A percentile compares a stretch with the other conserved stretches of the same genome.
These are phyloP conservation scores for Sclerotinia spermophila DNA, from an alignment of 2,329 filamentous ascomycete genomes.

Conservation along the genomic window DNA sequence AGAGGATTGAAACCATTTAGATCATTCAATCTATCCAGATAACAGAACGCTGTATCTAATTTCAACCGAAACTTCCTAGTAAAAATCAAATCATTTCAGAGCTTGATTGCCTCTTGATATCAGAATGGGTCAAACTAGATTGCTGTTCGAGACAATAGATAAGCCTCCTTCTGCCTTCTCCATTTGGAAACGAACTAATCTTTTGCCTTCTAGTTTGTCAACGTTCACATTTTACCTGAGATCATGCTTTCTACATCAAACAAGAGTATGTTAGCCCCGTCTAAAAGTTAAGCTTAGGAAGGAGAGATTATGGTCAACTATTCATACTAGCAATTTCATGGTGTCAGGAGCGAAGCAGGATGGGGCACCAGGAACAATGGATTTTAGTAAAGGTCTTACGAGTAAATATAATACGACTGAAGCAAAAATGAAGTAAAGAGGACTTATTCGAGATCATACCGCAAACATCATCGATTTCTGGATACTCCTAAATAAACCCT, in stretches of 20 bases:
- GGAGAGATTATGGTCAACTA: too few relatives aligned
- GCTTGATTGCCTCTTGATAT: background rate
- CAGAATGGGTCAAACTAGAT: background rate
- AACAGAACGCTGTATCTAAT: too few relatives aligned
- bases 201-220: background rate
- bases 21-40: background rate
- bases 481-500: background rate
- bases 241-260: background rate
- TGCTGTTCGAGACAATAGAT: background rate
- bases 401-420: background rate
- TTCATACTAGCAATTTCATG: background rate
- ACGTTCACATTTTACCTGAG: background rate
- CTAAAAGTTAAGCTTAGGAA: background rate
- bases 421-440: background rate
- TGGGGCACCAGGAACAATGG: fast-evolving
- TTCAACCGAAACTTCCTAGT: too few relatives aligned
- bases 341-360: background rate
- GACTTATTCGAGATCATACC: background rate
- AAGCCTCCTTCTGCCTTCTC: background rate
- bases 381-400: background rate
- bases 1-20: background rate
- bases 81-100: too few relatives aligned
- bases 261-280: background rate
- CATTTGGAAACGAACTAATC: background rate
- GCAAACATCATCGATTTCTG: background rate